Percentiles rank a stretch among this genome's conserved stretches.
These are phyloP conservation scores for Cymbopogon citratus DNA, from an alignment of 176 grass and related monocot species.

Conservation along the genomic window DNA sequence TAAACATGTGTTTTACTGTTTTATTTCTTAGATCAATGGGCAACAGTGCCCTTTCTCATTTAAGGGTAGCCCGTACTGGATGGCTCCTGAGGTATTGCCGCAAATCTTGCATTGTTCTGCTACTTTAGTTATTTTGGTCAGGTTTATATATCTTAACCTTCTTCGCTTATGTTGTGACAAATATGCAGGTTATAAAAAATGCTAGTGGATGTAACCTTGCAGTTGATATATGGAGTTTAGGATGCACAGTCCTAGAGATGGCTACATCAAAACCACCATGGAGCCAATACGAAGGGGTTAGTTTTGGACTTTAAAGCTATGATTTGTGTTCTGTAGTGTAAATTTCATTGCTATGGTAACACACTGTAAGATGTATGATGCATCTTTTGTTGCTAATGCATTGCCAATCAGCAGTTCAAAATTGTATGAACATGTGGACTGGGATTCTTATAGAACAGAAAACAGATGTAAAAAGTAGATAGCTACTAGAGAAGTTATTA, in stretches of 20 bases:
- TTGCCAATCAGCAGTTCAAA: constrained; percentile 4
- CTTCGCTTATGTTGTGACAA: constrained; percentile 12
- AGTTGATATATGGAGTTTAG: constrained; percentile 99
- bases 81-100: constrained; percentile 90
- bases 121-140: neutral
- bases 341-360: constrained; percentile 4
- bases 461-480: neutral
- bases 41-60: constrained; percentile 91
- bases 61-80: constrained; percentile 96
- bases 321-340: constrained; percentile 17
- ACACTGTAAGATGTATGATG: constrained; percentile 7
- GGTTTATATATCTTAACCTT: constrained; percentile 9
- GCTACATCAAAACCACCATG: constrained; percentile 98
- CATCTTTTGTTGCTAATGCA: constrained; percentile 16
- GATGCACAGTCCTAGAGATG: constrained; percentile 98
- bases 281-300: constrained; percentile 99
- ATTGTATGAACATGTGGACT: neutral
- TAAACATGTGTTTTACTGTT: constrained; percentile 34
- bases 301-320: constrained; percentile 37
- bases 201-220: constrained; percentile 92
- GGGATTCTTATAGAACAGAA: neutral
- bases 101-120: constrained; percentile 13
- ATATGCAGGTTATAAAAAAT: constrained; percentile 86
- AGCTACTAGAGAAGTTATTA: neutral
- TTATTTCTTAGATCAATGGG: constrained; percentile 76